Percentiles rank a stretch among this genome's conserved stretches.
Conservation (phyloP, 2,329 filamentous ascomycete species). For the Blastomyces emzantsi region DNA sequence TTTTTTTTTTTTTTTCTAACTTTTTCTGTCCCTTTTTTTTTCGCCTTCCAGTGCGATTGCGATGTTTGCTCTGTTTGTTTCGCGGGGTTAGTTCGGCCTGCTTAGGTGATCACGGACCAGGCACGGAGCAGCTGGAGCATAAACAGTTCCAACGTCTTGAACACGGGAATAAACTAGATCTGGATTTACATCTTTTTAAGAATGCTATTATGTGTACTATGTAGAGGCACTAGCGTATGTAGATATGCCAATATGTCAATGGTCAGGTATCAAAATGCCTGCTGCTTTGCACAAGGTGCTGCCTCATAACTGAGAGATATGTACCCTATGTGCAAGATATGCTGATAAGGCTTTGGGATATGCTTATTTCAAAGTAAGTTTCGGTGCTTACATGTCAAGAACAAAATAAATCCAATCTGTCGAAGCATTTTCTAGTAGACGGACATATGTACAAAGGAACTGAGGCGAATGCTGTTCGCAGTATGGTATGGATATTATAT, state of each 20-base stretch:
- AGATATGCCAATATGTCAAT: background rate
- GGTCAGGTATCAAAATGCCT: background rate
- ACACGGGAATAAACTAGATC: too few species aligned
- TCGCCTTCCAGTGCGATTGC: background rate
- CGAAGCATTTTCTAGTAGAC: background rate
- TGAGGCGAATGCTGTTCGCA: too few species aligned
- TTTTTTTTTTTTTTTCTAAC: background rate
- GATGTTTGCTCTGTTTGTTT: slow-evolving; percentile 2
- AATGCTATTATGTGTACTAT: background rate
- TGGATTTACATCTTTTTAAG: background rate
- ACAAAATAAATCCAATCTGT: background rate
- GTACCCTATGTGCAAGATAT: too few species aligned
- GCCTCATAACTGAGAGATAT: background rate
- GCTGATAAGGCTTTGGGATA: too few species aligned
- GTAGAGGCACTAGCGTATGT: too few species aligned
- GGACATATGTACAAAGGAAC: background rate
- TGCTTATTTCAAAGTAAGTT: background rate
- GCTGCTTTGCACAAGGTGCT: background rate
- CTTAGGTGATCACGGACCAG: background rate
- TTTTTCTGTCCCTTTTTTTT: background rate
- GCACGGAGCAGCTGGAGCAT: too few species aligned
- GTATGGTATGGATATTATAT: too few species aligned
- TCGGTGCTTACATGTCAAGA: background rate
- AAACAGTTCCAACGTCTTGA: background rate
- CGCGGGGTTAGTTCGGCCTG: slow-evolving; percentile 1